These are phyloP conservation scores for Populus trichocarpa DNA, from an alignment of 441 rosid genomes.

Conservation along the genomic window DNA sequence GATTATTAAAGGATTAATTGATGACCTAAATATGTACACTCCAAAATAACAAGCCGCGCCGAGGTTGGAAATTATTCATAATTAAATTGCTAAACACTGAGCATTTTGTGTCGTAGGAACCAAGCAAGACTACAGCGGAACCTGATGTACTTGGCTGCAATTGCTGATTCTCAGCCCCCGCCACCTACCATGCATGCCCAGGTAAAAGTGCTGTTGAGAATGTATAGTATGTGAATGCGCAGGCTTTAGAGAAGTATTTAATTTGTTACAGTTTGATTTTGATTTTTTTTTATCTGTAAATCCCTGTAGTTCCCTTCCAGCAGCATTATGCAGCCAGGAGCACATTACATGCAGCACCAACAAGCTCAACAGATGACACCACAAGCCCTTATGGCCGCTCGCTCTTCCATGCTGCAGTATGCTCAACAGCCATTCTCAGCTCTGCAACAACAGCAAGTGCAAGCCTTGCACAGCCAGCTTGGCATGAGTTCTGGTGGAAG, in stretches of 20 bases:
- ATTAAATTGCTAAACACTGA: neutral
- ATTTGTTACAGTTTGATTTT: constrained; percentile 1
- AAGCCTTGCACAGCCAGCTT: constrained; percentile 79
- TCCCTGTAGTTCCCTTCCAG: constrained; percentile 57
- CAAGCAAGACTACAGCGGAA: constrained; percentile 95
- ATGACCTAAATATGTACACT: neutral
- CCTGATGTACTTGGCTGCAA: constrained; percentile 97
- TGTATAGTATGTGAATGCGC: neutral
- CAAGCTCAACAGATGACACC: constrained; percentile 88
- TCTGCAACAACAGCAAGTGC: constrained; percentile 81
- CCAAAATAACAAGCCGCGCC: neutral
- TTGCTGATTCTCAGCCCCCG: constrained; percentile 97
- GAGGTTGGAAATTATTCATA: neutral
- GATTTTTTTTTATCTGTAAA: neutral
- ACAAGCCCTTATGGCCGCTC: constrained; percentile 88
- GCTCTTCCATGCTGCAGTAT: constrained; percentile 78
- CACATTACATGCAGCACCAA: constrained; percentile 84
- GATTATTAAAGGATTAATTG: neutral
- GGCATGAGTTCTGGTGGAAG: constrained; percentile 85
- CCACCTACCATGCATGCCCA: constrained; percentile 78
- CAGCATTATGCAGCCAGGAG: constrained; percentile 72
- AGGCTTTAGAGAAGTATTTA: neutral
- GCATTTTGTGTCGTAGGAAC: constrained; percentile 50
- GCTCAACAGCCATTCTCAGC: constrained; percentile 74
- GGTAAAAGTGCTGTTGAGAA: constrained; percentile 32